Percentiles rank a stretch among this genome's conserved stretches.
These are phyloP conservation scores for Secale cereale DNA, from an alignment of 176 grass and related monocot species.

Conservation along the genomic window DNA sequence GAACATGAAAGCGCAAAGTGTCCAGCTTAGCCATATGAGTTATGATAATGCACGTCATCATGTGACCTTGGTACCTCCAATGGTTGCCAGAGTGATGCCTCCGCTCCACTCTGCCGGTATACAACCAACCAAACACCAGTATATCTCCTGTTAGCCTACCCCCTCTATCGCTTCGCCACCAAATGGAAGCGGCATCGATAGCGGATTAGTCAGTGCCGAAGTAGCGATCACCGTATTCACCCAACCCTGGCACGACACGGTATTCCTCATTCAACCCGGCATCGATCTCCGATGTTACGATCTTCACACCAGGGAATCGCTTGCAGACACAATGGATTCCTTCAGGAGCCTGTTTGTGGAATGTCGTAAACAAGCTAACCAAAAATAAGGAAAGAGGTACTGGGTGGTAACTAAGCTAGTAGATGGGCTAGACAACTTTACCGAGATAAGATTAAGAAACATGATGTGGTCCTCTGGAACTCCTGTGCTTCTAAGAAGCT, in stretches of 20 bases:
- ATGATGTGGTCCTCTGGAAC: constrained; percentile 82
- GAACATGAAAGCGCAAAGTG: not conserved
- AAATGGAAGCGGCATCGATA: not conserved
- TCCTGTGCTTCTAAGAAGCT: constrained; percentile 69
- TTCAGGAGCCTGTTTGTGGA: constrained; percentile 65
- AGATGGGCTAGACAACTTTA: constrained; percentile 31
- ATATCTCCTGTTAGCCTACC: constrained; percentile 37
- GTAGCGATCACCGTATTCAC: constrained; percentile 88
- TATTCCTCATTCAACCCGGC: constrained; percentile 69
- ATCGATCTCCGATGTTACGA: constrained; percentile 90
- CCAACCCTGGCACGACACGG: constrained; percentile 80
- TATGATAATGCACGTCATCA: not conserved
- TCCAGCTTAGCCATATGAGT: not conserved
- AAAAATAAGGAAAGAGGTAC: not conserved
- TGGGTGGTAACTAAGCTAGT: not conserved
- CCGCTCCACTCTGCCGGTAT: constrained; percentile 1
- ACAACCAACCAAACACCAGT: constrained; percentile 37
- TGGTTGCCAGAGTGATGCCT: not conserved
- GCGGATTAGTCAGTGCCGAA: constrained; percentile 68
- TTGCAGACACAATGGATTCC: constrained; percentile 81
- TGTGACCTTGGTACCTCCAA: not conserved
- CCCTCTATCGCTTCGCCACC: not conserved
- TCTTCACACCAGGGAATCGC: constrained; percentile 75
- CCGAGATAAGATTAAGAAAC: constrained; percentile 90
- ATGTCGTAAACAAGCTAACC: constrained; percentile 9